Evolutionary conservation across 768 basidiomycete species (phyloP).

Genomic region (Naganishia vishniacii): DNA sequence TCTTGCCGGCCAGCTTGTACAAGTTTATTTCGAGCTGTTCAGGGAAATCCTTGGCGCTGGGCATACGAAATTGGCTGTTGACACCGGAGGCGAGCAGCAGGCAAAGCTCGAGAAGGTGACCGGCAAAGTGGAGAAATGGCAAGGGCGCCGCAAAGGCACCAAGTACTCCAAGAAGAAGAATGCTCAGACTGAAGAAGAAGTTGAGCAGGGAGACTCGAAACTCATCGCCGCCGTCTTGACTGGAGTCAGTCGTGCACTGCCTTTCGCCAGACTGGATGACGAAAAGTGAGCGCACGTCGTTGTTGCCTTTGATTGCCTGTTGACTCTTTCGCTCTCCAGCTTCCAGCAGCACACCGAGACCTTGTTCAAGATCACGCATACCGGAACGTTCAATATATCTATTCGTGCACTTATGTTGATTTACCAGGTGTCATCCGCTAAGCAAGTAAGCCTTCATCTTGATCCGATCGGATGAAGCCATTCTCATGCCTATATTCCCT

Average conservation of each 20-base stretch:
- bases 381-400: slow-evolving; percentile 92
- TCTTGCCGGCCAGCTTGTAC: slow-evolving; percentile 71
- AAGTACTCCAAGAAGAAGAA: slow-evolving; percentile 43
- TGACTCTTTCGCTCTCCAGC: slow-evolving; percentile 48
- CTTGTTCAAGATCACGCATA: slow-evolving; percentile 89
- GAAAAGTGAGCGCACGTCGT: slow-evolving; percentile 55
- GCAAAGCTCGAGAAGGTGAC: slow-evolving; percentile 51
- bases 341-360: slow-evolving; percentile 84
- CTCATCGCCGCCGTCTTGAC: slow-evolving; percentile 84
- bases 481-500: background rate
- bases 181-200: slow-evolving; percentile 51
- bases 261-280: slow-evolving; percentile 77
- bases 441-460: slow-evolving; percentile 52
- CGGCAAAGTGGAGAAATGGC: slow-evolving; percentile 49
- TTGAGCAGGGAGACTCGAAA: slow-evolving; percentile 73
- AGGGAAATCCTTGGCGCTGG: slow-evolving; percentile 64
- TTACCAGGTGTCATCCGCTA: slow-evolving; percentile 67
- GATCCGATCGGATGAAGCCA: slow-evolving; percentile 58
- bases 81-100: slow-evolving; percentile 38
- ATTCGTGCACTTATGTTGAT: slow-evolving; percentile 85
- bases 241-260: slow-evolving; percentile 89
- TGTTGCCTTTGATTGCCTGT: background rate
- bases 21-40: slow-evolving; percentile 93
- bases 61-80: slow-evolving; percentile 1
- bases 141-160: slow-evolving; percentile 47